Evolutionary conservation across 345 rosid species (phyloP).

Genomic region (Lenwebbia sp.): DNA sequence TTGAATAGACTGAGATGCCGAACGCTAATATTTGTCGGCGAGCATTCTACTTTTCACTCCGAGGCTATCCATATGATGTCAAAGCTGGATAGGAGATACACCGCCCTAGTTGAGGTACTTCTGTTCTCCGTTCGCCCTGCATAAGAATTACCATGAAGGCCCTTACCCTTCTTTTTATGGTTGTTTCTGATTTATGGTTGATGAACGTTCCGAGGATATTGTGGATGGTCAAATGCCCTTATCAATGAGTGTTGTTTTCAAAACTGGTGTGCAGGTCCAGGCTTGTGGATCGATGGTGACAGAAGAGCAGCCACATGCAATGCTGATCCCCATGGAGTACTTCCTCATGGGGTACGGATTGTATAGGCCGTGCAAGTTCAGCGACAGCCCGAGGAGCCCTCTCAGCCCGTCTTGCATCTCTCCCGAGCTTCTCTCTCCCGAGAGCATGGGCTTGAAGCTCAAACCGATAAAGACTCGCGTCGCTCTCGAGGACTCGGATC

Average conservation of each 20-base stretch:
- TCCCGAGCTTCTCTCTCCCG: constrained; percentile 95
- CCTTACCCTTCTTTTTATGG: not conserved
- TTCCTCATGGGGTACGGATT: constrained; percentile 90
- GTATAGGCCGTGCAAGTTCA: constrained; percentile 52
- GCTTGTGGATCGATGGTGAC: constrained; percentile 99
- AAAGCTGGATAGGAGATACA: constrained; percentile 70
- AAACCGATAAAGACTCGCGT: constrained; percentile 88
- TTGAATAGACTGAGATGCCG: constrained; percentile 74
- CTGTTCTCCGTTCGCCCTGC: not conserved
- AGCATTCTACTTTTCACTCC: constrained; percentile 74
- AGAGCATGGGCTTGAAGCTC: constrained; percentile 97
- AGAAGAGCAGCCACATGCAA: constrained; percentile 96
- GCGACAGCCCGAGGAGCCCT: constrained; percentile 86
- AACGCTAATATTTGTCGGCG: constrained; percentile 84
- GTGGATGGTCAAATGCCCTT: not conserved
- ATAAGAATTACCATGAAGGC: not conserved
- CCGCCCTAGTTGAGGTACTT: constrained; percentile 92
- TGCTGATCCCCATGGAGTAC: constrained; percentile 92
- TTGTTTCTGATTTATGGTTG: not conserved
- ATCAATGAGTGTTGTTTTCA: not conserved
- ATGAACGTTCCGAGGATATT: not conserved
- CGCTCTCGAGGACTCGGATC: constrained; percentile 7
- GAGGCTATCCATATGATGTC: constrained; percentile 84
- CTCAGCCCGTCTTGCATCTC: constrained; percentile 83
- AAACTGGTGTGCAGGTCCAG: constrained; percentile 50